Base-by-base conservation (phyloP, 2,329 filamentous ascomycete species). In the Cladophialophora psammophila region DNA sequence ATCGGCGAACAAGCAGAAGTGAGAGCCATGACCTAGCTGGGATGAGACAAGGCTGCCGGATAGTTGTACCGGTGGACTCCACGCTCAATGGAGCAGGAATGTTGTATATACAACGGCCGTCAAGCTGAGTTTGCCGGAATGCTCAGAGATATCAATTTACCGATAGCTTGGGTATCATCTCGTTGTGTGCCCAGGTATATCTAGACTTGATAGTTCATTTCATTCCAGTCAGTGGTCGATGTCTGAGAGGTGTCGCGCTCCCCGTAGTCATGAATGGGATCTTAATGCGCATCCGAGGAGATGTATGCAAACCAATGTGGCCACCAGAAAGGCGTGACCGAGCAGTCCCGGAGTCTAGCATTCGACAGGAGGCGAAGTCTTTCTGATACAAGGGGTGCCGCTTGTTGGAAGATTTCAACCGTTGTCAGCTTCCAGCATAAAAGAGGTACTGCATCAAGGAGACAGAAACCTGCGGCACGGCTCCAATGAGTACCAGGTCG, bases 11-110 rank as follows among this genome's bases (percentile, higher is more conserved):
- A 32, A 35, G 32, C 15, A 15, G 13, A 6, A 53, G 32, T 34
- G 3, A 48, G 5, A 1, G 12, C 13, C 12, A 26, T 32, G 10
- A 50, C 50, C 20, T 9, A 5, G 34, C 40, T 18, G 26, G 26
- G 26, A 2, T 13, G 57, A 18, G 36, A 42, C 32, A 54, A 61
- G 45, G 59, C 59, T 53, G 48, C 59, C 34, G 31, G 26, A 50
- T 26, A 61, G 32, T 34, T 5, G 2, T 18, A 20, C 34, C 59
- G 32, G 12, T 20, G 20, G 20, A n/a, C 20, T 50, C 20, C 18
- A 12, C 26, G 18, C 40, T 42, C 40, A 40, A 40, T 1, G 10
- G 40, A 42, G 15, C 40, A n/a, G n/a, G 36, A 42, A 42, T n/a
- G 40, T n/a, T n/a, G 13, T 42, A 13, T 5, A 40, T 13, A 9